Evolutionary conservation across 768 basidiomycete genomes (phyloP), one percentile per base, ranked within the genome.

Genomic region (Trametes cingulata): DNA sequence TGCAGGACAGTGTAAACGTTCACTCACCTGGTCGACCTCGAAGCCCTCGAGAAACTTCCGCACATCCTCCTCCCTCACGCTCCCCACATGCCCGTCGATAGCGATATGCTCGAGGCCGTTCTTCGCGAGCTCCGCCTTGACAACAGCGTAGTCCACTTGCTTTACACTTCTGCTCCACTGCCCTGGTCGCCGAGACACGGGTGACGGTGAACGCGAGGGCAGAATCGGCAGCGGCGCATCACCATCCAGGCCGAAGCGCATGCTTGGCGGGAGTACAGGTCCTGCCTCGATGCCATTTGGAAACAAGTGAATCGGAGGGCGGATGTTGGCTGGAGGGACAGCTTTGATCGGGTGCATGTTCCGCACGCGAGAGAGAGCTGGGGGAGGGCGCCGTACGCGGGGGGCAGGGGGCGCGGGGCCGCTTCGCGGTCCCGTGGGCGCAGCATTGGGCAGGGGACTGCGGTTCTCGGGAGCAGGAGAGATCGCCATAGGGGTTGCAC

Each of bases 31-130:
- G 48, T 92, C 85, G 19, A 90, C 82, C 62, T 84, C 78, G 73
- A 93, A 93, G 49, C 80, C 83, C 37, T 80, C 78, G 69, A 93
- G 87, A 66, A 90, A 90, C 56, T 72, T 75, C 61, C 74, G 69
- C n/a, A 95, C 84, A 61, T 89, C 86, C 36, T 85, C 85, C 68
- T 91, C 88, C 57, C 75, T 75, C 49, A 88, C 81, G 15, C 76
- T 76, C 50, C 77, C 79, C 49, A 81, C 75, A 46, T 78, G 76
- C 13, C 80, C 76, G 52, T 83, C 82, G 15, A 93, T 73, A 61
- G 78, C 80, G 43, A 91, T 78, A 73, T 92, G 83, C 15, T 91
- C 88, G 62, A 78, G 77, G 48, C 84, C 86, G 61, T 87, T 92
- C 69, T 75, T 75, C 63, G 79, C 78, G 42, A 93, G 77, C 65